Evolutionary conservation across 1,284 basidiomycete species (phyloP).

Genomic region (Salmacisia buchloeana): DNA sequence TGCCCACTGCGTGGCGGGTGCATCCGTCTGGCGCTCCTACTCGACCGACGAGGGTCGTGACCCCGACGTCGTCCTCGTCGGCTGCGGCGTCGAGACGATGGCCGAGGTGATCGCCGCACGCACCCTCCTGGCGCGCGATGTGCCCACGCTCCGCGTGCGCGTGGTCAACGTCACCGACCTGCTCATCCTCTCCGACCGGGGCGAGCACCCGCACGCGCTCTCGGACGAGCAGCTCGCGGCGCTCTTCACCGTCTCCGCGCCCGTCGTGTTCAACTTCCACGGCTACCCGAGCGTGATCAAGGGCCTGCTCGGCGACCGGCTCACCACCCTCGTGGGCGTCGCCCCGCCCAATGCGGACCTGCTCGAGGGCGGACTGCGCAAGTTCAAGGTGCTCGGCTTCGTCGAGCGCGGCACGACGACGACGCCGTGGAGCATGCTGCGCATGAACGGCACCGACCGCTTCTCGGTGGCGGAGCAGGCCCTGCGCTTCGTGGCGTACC

Average conservation of each 20-base stretch:
- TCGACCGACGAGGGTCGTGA: slow-evolving; percentile 54
- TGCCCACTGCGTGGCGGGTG: slow-evolving; percentile 48
- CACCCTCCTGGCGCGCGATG: slow-evolving; percentile 41
- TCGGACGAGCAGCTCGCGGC: slow-evolving; percentile 58
- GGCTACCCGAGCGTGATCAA: slow-evolving; percentile 56
- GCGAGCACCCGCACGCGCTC: slow-evolving; percentile 73
- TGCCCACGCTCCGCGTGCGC: slow-evolving; percentile 42
- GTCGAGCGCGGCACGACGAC: slow-evolving; percentile 55
- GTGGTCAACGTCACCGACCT: slow-evolving; percentile 57
- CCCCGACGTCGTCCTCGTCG: too few species aligned
- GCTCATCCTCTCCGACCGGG: slow-evolving; percentile 65
- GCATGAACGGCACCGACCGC: slow-evolving; percentile 53
- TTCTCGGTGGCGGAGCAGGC: slow-evolving; percentile 54
- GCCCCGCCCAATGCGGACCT: too few species aligned
- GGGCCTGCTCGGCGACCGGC: slow-evolving; percentile 22
- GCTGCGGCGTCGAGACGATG: too few species aligned
- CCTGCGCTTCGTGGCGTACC: slow-evolving; percentile 32
- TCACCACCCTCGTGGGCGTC: too few species aligned
- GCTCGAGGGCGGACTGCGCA: slow-evolving; percentile 50
- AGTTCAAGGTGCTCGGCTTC: slow-evolving; percentile 53
- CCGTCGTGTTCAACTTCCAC: slow-evolving; percentile 65
- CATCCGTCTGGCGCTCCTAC: slow-evolving; percentile 53
- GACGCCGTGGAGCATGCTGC: slow-evolving; percentile 55
- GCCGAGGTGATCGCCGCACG: slow-evolving; percentile 53
- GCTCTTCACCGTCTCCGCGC: slow-evolving; percentile 47